Base-by-base conservation (phyloP, 2,329 filamentous ascomycete genomes). In the Aspergillus tubingensis region DNA sequence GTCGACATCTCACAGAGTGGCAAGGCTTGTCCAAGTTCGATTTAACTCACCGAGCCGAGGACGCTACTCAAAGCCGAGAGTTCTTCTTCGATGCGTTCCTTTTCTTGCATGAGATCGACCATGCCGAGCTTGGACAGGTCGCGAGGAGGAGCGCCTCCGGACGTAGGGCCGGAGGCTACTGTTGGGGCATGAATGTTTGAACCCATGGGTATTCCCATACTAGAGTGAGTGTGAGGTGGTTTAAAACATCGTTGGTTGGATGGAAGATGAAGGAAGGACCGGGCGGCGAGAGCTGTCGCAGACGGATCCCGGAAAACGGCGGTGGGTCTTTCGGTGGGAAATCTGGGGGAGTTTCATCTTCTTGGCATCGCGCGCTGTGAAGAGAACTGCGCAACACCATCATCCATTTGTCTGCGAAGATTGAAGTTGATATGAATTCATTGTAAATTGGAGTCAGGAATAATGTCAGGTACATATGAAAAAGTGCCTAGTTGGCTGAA, bases 11-110 rank as follows among this genome's bases (percentile, higher is more conserved):
- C 21, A 44, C 27, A 32, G 23, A 25, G 23, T 19, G 47, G 13
- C 51, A 67, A 62, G n/a, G 19, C 44, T 57, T 21, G 27, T 39
- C 5, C 36, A 13, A 23, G 19, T 15, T 5, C 32, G 11, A 36
- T 21, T 7, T 3, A 58, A 75, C 85, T 70, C 80, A 96, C 93
- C 66, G 92, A 95, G 66, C 92, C 91, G n/a, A 99, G 85, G 13
- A 98, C 91, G 56, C 88, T 84, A 62, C 93, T 88, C 8, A 98
- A 82, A 13, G 92, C 91, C 68, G 88, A 91, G 62, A 99, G 84
- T 79, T 99, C 94, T 51, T 86, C 87, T 79, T 99, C 95, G 48
- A 96, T 80, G 59, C 86, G 84, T 67, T 94, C 88, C 76, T 96
- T 98, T 79, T 92, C 90, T 36, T 85, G 84, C 72, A 95, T 91